Evolutionary conservation across 2,329 filamentous ascomycete genomes (phyloP).

Genomic region (Xylaria polymorpha): DNA sequence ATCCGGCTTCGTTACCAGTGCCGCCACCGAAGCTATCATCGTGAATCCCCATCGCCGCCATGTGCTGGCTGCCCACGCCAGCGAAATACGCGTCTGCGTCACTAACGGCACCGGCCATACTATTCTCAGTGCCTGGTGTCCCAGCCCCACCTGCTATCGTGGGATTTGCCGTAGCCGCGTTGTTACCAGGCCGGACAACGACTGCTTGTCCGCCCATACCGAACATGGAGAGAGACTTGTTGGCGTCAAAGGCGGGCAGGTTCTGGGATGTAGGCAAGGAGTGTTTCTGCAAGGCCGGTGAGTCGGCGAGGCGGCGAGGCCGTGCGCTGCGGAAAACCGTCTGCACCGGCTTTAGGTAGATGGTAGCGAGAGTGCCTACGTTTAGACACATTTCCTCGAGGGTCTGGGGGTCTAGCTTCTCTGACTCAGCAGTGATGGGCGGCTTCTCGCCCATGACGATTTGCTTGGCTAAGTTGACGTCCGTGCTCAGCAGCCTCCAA

Average conservation of each 20-base stretch:
- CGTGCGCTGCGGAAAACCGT: slow-evolving; percentile 94
- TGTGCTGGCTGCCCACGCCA: slow-evolving; percentile 77
- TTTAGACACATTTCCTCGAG: slow-evolving; percentile 98
- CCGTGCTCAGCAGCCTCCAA: slow-evolving; percentile 94
- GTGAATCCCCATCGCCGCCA: slow-evolving; percentile 76
- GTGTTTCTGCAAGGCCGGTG: slow-evolving; percentile 84
- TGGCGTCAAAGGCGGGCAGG: slow-evolving; percentile 60
- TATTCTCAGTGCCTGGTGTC: slow-evolving; percentile 30
- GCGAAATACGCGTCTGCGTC: slow-evolving; percentile 93
- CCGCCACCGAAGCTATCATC: slow-evolving; percentile 70
- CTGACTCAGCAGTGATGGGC: slow-evolving; percentile 93
- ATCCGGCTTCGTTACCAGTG: slow-evolving; percentile 64
- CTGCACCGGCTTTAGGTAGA: slow-evolving; percentile 97
- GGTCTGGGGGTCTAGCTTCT: slow-evolving; percentile 89
- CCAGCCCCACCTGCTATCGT: slow-evolving; percentile 54
- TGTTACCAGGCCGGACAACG: slow-evolving; percentile 57
- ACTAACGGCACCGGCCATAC: slow-evolving; percentile 76
- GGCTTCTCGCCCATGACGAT: slow-evolving; percentile 99
- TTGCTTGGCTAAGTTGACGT: slow-evolving; percentile 84
- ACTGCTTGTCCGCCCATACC: slow-evolving; percentile 65
- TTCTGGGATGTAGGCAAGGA: slow-evolving; percentile 68
- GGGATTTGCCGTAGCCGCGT: slow-evolving; percentile 43
- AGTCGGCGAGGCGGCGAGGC: slow-evolving; percentile 81
- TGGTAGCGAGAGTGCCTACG: slow-evolving; percentile 93
- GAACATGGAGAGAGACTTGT: slow-evolving; percentile 71